Conservation (phyloP, 2,329 filamentous ascomycete genomes). For the Pseudogymnoascus sp. region DNA sequence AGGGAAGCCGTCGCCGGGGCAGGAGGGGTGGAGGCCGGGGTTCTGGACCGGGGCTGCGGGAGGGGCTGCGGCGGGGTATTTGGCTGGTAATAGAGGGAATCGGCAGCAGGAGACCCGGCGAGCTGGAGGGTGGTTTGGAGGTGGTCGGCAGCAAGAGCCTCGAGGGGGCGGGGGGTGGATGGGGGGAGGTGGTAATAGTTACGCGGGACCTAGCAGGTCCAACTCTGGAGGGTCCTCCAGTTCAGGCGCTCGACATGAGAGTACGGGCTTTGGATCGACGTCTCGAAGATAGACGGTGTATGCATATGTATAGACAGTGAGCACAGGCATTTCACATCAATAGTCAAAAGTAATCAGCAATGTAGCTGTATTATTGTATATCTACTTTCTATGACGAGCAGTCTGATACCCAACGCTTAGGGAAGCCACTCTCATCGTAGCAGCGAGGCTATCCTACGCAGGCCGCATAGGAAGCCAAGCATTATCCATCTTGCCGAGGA, state of each 20-base stretch:
- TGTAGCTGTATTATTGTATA: neutral
- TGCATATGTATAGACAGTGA: neutral
- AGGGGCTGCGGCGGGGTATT: constrained; percentile 62
- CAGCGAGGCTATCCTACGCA: constrained; percentile 1
- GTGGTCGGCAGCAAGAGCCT: constrained; percentile 12
- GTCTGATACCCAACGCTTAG: constrained; percentile 3
- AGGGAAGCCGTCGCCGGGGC: constrained; percentile 18
- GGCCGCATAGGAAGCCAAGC: neutral
- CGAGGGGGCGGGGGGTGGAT: constrained; percentile 10
- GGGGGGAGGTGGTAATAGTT: constrained; percentile 26
- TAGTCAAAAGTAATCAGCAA: constrained; percentile 1
- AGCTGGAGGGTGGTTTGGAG: constrained; percentile 17
- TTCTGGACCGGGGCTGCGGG: constrained; percentile 65
- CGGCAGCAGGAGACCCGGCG: constrained; percentile 26
- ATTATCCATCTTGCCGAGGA: neutral
- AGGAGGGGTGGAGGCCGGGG: constrained; percentile 57
- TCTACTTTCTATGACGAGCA: constrained; percentile 9
- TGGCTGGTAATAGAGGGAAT: constrained; percentile 45
- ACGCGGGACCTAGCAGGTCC: constrained; percentile 26
- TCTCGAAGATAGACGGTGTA: constrained; percentile 40
- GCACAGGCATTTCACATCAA: neutral
- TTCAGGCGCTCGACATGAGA: constrained; percentile 39
- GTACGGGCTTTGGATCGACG: constrained; percentile 67
- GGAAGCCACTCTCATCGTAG: constrained; percentile 1
- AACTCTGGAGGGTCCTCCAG: constrained; percentile 39